Conservation (phyloP, 2,329 filamentous ascomycete genomes). For the Chrysoporthe austroafricana region DNA sequence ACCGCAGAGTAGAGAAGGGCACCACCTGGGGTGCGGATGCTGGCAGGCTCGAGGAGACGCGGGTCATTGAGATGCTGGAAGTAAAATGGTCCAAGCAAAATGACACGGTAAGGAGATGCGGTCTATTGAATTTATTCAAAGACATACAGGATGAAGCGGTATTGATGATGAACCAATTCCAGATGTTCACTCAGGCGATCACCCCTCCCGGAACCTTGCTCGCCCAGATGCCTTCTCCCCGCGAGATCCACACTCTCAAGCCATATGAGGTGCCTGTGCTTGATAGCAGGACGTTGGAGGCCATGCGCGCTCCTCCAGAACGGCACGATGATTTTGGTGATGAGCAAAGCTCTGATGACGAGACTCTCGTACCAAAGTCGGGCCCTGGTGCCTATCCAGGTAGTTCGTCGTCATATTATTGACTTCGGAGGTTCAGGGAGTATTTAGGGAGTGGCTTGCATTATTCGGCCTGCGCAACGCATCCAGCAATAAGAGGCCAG, state of each 20-base stretch:
- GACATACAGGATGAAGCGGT: neutral
- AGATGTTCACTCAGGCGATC: slow-evolving; percentile 81
- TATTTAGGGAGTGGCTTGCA: neutral
- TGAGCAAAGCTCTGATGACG: slow-evolving; percentile 48
- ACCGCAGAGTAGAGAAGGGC: slow-evolving; percentile 76
- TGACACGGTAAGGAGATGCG: slow-evolving; percentile 70
- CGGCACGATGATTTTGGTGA: slow-evolving; percentile 46
- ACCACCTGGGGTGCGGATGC: slow-evolving; percentile 79
- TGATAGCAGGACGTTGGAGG: slow-evolving; percentile 66
- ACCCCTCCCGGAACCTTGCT: slow-evolving; percentile 74
- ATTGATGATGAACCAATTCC: slow-evolving; percentile 12
- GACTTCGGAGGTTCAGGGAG: neutral
- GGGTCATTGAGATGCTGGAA: slow-evolving; percentile 85
- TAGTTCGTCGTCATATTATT: slow-evolving; percentile 30
- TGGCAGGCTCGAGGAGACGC: slow-evolving; percentile 80
- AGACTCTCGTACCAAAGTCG: slow-evolving; percentile 34
- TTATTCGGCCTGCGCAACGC: neutral
- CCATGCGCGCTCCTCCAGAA: slow-evolving; percentile 60
- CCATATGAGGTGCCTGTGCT: slow-evolving; percentile 69
- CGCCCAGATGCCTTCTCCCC: slow-evolving; percentile 81
- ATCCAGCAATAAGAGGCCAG: neutral
- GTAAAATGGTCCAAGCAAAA: slow-evolving; percentile 92
- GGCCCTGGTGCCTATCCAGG: slow-evolving; percentile 24
- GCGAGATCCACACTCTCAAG: slow-evolving; percentile 79
- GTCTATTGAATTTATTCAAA: neutral